Base-by-base conservation (phyloP, 257 asterid species). In the Nicotiana noctiflora region DNA sequence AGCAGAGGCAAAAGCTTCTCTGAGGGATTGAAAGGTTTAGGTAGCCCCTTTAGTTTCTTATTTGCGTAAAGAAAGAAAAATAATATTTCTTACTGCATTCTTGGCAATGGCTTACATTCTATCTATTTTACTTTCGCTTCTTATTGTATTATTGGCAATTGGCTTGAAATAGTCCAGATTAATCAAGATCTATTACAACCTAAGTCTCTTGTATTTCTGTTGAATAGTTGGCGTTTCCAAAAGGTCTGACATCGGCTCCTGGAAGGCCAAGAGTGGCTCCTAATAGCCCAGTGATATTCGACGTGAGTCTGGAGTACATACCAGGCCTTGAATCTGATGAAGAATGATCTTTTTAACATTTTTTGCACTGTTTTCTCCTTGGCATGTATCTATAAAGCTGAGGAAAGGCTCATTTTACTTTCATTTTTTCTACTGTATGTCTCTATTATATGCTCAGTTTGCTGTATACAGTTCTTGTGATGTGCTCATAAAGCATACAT, bases 241-340 rank as follows among this genome's bases (percentile, higher is more conserved):
- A 94, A 90, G 99, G 99, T 8, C 89, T 96, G 31, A 77, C 85
- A 29, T 94, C 98, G 67, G 99, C 99, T 56, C 98, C 99, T 2
- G 98, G 99, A 75, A 91, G 98, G 96, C 98, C 99, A 40, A 86
- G 98, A 64, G 98, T 96, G 82, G 95, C 95, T 83, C 86, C 99
- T 7, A 90, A 86, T 76, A 96, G 97, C 86, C 96, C 98, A 1
- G 97, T 94, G 46, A 79, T 92, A 27, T 93, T 96, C 72, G 98
- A 94, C 34, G 98, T 94, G 75, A 96, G 96, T 84, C 86, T 96
- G 88, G 95, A 90, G 93, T 96, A 86, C 92, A 88, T 96, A 75
- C 97, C 99, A 3, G 99, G 98, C 74, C 89, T 94, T 14, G 97
- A 94, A 57, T 89, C 84, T 2, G 97, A 92, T 7, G 97, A 91